A percentile compares a stretch with the other conserved stretches of the same genome.
phyloP scores from a whole-genome alignment of 164 flowering plant genomes.

The Piper longum region DNA sequence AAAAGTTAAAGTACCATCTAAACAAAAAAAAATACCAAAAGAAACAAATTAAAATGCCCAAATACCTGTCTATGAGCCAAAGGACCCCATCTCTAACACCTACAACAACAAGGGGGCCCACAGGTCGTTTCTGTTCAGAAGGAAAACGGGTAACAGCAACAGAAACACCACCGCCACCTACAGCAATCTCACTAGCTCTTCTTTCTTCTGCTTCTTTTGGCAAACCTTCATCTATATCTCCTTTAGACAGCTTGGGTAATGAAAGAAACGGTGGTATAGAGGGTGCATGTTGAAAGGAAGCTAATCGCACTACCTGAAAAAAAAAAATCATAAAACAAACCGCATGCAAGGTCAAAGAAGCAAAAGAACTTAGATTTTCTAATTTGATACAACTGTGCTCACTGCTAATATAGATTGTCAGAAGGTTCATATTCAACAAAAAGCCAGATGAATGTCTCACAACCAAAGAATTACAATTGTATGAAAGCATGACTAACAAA shows the following conservation, averaged over 20 bases:
- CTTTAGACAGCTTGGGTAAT: constrained; percentile 70
- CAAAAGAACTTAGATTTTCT: too few relatives aligned
- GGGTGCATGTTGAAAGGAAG: constrained; percentile 95
- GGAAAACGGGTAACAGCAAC: constrained; percentile 98
- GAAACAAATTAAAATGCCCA: background rate
- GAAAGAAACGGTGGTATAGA: constrained; percentile 87
- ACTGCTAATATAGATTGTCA: too few relatives aligned
- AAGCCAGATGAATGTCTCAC: too few relatives aligned
- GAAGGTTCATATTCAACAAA: too few relatives aligned
- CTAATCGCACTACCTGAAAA: constrained; percentile 80
- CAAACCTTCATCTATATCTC: constrained; percentile 50
- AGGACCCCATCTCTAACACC: constrained; percentile 98
- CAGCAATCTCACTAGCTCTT: constrained; percentile 78
- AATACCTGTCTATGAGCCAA: constrained; percentile 92
- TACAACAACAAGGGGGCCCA: constrained; percentile 86
- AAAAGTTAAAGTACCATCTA: too few relatives aligned
- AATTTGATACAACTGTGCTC: too few relatives aligned
- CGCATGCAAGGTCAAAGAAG: too few relatives aligned
- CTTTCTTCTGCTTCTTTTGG: constrained; percentile 63
- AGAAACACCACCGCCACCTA: constrained; percentile 97
- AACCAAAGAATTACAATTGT: background rate
- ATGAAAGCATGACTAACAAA: background rate
- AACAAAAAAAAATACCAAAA: background rate
- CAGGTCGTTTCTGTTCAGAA: constrained; percentile 90
- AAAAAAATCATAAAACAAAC: background rate